Evolutionary conservation across 345 rosid species (phyloP).

Genomic region (Dipteronia sinensis): DNA sequence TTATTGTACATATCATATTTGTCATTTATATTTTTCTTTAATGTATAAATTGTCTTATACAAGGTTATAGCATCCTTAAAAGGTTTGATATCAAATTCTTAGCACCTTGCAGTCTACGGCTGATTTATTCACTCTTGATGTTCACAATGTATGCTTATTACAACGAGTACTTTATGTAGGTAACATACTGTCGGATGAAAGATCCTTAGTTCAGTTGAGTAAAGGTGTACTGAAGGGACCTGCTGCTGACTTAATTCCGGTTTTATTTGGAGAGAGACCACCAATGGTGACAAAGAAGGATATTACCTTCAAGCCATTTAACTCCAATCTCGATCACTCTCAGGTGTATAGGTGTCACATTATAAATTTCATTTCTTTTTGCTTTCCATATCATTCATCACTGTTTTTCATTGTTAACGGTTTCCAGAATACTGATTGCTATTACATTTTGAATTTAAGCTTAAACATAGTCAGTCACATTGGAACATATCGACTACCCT

Average conservation of each 20-base stretch:
- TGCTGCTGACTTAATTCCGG: conserved; percentile 84
- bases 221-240: conserved; percentile 88
- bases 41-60: background rate
- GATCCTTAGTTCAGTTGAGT: conserved; percentile 80
- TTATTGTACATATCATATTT: background rate
- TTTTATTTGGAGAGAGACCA: conserved; percentile 76
- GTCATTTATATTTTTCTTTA: conserved; percentile 1
- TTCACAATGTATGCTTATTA: background rate
- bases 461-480: background rate
- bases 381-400: background rate
- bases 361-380: background rate
- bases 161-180: conserved; percentile 38
- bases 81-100: conserved; percentile 2
- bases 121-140: conserved; percentile 12
- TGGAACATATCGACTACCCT: background rate
- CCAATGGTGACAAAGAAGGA: conserved; percentile 64
- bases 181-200: conserved; percentile 92
- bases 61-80: background rate
- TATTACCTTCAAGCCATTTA: conserved; percentile 55
- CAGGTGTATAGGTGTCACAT: conserved; percentile 47
- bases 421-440: background rate
- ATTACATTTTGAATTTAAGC: background rate
- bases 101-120: conserved; percentile 1
- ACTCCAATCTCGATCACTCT: conserved; percentile 79
- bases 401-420: background rate